Percentiles rank a stretch among this genome's conserved stretches.
Evolutionary conservation across 2,329 filamentous ascomycete species (phyloP).

Genomic region (Colletotrichum abscissum): DNA sequence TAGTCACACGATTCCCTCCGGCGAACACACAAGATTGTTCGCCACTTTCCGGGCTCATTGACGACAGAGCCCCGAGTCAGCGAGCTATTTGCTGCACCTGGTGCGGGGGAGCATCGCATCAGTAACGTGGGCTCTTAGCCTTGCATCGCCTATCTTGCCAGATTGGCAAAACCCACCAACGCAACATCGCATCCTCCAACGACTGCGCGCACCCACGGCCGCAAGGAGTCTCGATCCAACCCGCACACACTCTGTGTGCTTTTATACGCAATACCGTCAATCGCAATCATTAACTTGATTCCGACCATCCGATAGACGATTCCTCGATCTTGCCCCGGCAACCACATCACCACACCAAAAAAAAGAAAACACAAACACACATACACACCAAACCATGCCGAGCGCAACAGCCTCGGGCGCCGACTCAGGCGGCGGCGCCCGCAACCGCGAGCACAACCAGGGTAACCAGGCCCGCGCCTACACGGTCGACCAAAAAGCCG

Average conservation of each 20-base stretch:
- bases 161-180: conserved; percentile 30
- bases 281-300: background rate
- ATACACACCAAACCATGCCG: conserved; percentile 46
- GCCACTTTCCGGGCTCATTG: background rate
- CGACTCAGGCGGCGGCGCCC: conserved; percentile 58
- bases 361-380: background rate
- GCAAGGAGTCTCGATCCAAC: background rate
- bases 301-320: background rate
- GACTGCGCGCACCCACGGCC: conserved; percentile 7
- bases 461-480: conserved; percentile 81
- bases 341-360: background rate
- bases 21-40: background rate
- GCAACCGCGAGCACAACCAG: conserved; percentile 76
- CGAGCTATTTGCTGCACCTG: background rate
- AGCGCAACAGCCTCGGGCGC: conserved; percentile 66
- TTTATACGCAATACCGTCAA: background rate
- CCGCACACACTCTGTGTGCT: background rate
- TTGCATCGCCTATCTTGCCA: conserved; percentile 32
- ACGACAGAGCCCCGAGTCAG: background rate
- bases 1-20: background rate
- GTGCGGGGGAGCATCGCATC: conserved; percentile 23
- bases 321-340: background rate
- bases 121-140: conserved; percentile 19
- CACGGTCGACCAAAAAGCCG: conserved; percentile 90
- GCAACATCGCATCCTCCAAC: conserved; percentile 6